Conservation (phyloP, 345 rosid species). For the Raphanus sativus region DNA sequence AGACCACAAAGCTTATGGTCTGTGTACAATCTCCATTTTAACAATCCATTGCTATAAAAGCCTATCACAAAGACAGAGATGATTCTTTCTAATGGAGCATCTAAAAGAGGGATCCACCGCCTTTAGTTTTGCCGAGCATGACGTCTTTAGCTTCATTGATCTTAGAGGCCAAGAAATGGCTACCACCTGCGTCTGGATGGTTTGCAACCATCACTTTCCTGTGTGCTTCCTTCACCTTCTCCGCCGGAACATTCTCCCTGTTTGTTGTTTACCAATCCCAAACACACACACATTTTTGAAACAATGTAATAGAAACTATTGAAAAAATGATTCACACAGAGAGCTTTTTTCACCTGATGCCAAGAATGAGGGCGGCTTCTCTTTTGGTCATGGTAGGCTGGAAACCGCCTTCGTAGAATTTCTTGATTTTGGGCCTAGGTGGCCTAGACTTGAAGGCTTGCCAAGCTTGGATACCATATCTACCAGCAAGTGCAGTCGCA, state of each 20-base stretch:
- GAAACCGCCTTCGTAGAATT: constrained; percentile 79
- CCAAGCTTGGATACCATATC: constrained; percentile 88
- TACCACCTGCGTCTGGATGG: constrained; percentile 93
- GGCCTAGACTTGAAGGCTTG: constrained; percentile 74
- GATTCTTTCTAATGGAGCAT: constrained; percentile 3
- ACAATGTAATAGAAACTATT: not conserved
- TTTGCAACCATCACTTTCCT: constrained; percentile 93
- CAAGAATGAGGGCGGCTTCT: constrained; percentile 82
- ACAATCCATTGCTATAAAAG: constrained; percentile 17
- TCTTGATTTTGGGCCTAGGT: constrained; percentile 50
- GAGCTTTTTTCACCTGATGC: constrained; percentile 48
- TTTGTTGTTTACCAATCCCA: constrained; percentile 10
- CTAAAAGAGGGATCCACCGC: constrained; percentile 68
- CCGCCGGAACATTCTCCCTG: constrained; percentile 68
- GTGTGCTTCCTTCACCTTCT: constrained; percentile 87
- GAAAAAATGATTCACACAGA: not conserved
- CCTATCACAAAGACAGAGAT: not conserved
- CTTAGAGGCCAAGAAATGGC: constrained; percentile 91
- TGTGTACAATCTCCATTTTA: not conserved
- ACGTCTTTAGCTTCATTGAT: constrained; percentile 86
- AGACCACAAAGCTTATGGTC: constrained; percentile 14
- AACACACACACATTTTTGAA: not conserved
- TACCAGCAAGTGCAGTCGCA: constrained; percentile 80
- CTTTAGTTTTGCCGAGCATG: constrained; percentile 74
- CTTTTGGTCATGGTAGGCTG: constrained; percentile 73